Evolutionary conservation across 345 rosid species (phyloP), one percentile per base, ranked within the genome.

Genomic region (Toxicodendron radicans): DNA sequence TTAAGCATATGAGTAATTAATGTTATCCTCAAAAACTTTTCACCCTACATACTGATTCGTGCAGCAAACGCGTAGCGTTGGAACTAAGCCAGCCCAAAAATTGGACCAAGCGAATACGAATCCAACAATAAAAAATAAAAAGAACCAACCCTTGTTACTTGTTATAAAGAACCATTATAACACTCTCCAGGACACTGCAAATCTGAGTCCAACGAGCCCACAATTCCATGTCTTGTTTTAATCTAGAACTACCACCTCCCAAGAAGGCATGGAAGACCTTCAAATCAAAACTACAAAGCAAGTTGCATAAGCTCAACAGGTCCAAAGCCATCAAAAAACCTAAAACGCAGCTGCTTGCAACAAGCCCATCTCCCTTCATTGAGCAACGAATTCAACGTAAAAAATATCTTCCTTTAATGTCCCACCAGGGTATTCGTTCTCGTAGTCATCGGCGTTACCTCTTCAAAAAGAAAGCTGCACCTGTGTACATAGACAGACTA

Each of bases 241-340:
- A 76, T 24, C 68, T 85, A 51, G 70, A 82, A 83, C 74, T 90
- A 65, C 83, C 84, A 7, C 89, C 88, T 0, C 85, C 92, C 84
- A 87, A 83, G 80, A 87, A 85, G 76, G 90, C 87, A 70, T 93
- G 95, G 97, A 87, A 86, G 80, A 78, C 83, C 71, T 80, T 93
- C 83, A 79, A 94, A 52, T 75, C 83, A 76, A 91, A 89, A 43
- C 68, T 90, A 10, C 83, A 83, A 60, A 76, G 35, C 69, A 86
- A 79, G 52, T 87, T 90, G 16, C 85, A 35, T 43, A 90, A 83
- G 64, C 82, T 86, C 58, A 80, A 68, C 30, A 73, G 75, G 16
- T 75, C 87, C 78, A 87, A 70, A 74, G 53, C 85, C 12, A 68
- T 74, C 70, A 80, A 83, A 72, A 82, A 78, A 73, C 72, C 70